Evolutionary conservation across 2,329 filamentous ascomycete genomes (phyloP).

Genomic region (Epichloe amarillans): DNA sequence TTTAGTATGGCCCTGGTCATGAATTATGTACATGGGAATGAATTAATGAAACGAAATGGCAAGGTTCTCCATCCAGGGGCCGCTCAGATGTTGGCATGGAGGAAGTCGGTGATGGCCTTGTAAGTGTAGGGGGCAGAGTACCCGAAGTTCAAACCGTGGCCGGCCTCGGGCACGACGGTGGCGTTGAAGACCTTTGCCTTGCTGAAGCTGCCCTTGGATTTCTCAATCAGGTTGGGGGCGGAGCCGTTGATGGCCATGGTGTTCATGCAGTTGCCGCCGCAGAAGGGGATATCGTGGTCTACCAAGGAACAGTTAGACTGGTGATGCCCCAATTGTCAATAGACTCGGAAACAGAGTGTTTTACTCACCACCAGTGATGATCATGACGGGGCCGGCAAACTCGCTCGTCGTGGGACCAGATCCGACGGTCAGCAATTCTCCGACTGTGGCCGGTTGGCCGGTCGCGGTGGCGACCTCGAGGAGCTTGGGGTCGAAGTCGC

Average conservation of each 20-base stretch:
- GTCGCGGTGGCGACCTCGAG: conserved; percentile 30
- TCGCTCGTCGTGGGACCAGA: conserved; percentile 19
- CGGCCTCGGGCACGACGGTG: conserved; percentile 37
- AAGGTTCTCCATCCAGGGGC: not conserved
- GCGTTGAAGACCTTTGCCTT: conserved; percentile 35
- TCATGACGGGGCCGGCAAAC: conserved; percentile 41
- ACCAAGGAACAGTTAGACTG: no score
- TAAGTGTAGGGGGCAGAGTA: conserved; percentile 22
- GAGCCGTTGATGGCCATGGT: conserved; percentile 24
- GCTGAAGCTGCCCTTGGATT: conserved; percentile 27
- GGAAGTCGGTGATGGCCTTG: conserved; percentile 23
- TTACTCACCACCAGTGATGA: conserved; percentile 41
- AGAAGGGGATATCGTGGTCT: conserved; percentile 42
- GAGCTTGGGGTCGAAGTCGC: conserved; percentile 40
- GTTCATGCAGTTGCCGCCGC: conserved; percentile 44
- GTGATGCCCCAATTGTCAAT: no score
- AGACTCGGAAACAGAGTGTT: fast-evolving
- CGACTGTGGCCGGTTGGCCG: conserved; percentile 43
- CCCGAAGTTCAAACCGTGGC: conserved; percentile 37
- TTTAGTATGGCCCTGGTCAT: not conserved
- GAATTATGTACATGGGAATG: not conserved
- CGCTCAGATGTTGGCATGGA: conserved; percentile 1
- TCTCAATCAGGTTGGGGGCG: conserved; percentile 28
- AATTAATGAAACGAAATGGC: not conserved
- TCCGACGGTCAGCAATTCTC: conserved; percentile 45